Evolutionary conservation across 768 basidiomycete genomes (phyloP).

Genomic region (Termitomyces bulborhizus): DNA sequence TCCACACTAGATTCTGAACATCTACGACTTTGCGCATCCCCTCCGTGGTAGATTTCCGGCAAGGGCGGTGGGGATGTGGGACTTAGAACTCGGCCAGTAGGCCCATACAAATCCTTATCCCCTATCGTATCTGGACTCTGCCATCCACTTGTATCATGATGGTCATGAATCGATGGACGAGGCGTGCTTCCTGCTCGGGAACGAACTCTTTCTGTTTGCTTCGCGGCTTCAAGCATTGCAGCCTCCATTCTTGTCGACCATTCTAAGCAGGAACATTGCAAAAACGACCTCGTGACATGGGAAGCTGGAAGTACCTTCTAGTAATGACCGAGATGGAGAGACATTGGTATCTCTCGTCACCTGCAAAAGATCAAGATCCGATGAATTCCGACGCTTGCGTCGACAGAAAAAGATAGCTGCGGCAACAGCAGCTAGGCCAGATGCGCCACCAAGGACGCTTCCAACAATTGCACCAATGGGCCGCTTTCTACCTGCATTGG

Average conservation of each 20-base stretch:
- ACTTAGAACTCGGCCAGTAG: neutral
- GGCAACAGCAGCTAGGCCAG: neutral
- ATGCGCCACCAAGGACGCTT: neutral
- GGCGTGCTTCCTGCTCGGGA: neutral
- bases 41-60: neutral
- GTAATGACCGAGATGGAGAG: neutral
- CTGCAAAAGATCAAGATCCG: neutral
- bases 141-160: neutral
- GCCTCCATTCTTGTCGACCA: constrained; percentile 1
- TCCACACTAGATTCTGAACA: neutral
- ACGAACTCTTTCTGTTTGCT: constrained; percentile 5
- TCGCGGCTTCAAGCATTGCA: constrained; percentile 7
- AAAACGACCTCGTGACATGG: neutral
- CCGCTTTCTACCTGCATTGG: neutral
- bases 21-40: neutral
- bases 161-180: neutral
- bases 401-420: neutral
- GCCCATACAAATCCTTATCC: neutral
- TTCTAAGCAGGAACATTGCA: neutral
- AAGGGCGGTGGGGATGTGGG: neutral
- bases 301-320: constrained; percentile 1
- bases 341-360: neutral
- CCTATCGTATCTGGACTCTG: constrained; percentile 1
- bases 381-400: neutral
- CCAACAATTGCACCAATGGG: constrained; percentile 5